phyloP scores from a whole-genome alignment of 805 yeast genomes.

The Maudiozyma turicensis region DNA sequence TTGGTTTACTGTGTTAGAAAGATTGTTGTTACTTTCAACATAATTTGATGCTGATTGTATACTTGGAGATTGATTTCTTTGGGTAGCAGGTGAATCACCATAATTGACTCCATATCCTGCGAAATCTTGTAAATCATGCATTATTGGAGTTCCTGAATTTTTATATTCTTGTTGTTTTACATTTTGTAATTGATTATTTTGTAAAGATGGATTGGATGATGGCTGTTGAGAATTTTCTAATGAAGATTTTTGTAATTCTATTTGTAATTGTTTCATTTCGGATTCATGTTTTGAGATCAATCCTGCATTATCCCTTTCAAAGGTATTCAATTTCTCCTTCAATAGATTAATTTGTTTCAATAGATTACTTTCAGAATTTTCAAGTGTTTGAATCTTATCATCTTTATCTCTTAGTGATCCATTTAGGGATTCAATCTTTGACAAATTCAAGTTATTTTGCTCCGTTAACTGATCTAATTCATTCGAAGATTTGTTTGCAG shows the following conservation, averaged over 20 bases:
- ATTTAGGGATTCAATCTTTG: not conserved
- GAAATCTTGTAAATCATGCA: slow-evolving; percentile 26
- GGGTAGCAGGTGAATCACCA: slow-evolving; percentile 19
- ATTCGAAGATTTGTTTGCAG: not conserved
- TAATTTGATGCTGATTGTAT: not conserved
- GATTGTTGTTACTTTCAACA: slow-evolving; percentile 7
- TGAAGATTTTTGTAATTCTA: not conserved
- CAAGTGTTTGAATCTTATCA: not conserved
- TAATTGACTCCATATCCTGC: slow-evolving; percentile 25
- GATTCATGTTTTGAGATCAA: not conserved
- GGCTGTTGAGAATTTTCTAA: not conserved
- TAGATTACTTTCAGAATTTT: not conserved
- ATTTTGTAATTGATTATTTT: not conserved
- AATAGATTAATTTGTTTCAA: not conserved
- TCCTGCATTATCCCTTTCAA: slow-evolving; percentile 1
- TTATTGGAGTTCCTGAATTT: slow-evolving; percentile 25
- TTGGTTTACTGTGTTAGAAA: not conserved
- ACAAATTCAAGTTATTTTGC: slow-evolving; percentile 1
- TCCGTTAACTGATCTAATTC: slow-evolving; percentile 3
- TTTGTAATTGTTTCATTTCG: slow-evolving; percentile 1
- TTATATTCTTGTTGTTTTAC: slow-evolving; percentile 7
- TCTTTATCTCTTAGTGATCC: not conserved
- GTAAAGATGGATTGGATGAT: not conserved
- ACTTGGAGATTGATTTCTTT: not conserved
- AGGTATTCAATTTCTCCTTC: not conserved